Base-by-base conservation (phyloP, 176 grass and related monocot species). In the Chloris gayana region DNA sequence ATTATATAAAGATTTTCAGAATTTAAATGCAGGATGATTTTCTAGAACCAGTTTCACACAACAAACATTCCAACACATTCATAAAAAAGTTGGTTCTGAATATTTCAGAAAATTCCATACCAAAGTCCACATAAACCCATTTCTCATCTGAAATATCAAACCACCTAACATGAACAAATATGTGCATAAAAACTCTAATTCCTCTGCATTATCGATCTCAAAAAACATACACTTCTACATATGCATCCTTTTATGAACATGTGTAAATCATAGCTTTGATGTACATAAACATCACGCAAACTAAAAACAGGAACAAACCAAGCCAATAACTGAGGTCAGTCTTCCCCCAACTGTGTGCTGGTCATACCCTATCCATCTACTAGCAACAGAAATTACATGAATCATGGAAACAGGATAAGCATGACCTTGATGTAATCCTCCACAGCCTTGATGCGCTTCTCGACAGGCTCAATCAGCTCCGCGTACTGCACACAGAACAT, bases 351-450 rank as follows among this genome's bases (percentile, higher is more conserved):
- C n/a, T n/a, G n/a, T n/a, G n/a, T 29, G 34, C 12, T 27, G 37
- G 0, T 17, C 4, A 85, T 89, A 19, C n/a, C 5, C 21, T 85
- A 85, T 77, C 58, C 14, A 39, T 72, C 25, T 53, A 50, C n/a
- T 35, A 33, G 33, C 31, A 80, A 17, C 49, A 79, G 33, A 75
- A 63, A 85, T 70, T 3, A 39, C 27, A 67, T 0, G 26, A 22
- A 60, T 24, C 37, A 70, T 59, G 45, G 73, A 29, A 47, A 30
- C 44, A 82, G 62, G n/a, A 71, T 21, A 59, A 32, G 22, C 32
- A 50, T 6, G 70, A 92, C 90, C 91, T 93, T 87, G 45, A 93
- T 93, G 71, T 82, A 89, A 82, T 93, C 84, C 76, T 87, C 80
- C 47, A 93, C 84, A 6, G 87, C 84, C 81, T 70, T 82, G 72